phyloP scores from a whole-genome alignment of 2,329 filamentous ascomycete genomes.

The Colletotrichum tropicale region DNA sequence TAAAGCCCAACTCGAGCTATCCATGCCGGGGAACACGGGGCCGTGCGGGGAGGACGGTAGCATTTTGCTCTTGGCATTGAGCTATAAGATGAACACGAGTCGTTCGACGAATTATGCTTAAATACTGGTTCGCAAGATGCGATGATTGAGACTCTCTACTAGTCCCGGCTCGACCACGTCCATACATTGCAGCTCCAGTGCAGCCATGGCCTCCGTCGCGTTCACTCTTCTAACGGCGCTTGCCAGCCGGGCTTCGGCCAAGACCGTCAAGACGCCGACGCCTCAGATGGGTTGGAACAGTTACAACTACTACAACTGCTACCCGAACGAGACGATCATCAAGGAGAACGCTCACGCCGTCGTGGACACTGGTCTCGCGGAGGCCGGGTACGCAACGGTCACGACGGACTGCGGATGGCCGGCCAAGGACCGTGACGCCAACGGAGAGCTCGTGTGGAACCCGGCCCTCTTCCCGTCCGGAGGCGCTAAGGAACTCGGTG shows the following conservation, averaged over 20 bases:
- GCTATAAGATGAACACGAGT: not conserved
- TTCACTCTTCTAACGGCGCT: not conserved
- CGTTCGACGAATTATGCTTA: not conserved
- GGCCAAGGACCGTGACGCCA: slow-evolving; percentile 36
- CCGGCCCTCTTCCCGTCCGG: slow-evolving; percentile 53
- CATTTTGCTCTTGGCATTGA: not conserved
- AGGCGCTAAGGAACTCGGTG: slow-evolving; percentile 47
- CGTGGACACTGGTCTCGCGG: slow-evolving; percentile 53
- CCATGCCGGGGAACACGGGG: slow-evolving; percentile 6
- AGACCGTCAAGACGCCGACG: slow-evolving; percentile 29
- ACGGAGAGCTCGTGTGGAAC: slow-evolving; percentile 56
- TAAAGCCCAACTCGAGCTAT: not conserved
- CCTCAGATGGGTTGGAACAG: slow-evolving; percentile 62
- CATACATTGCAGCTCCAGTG: not conserved
- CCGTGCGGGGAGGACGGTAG: not conserved
- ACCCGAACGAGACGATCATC: slow-evolving; percentile 51
- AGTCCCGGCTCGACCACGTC: not conserved
- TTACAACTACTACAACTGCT: slow-evolving; percentile 61
- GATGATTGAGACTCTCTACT: not conserved
- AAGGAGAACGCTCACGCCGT: slow-evolving; percentile 57
- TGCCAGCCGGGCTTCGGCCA: slow-evolving; percentile 4
- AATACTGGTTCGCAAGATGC: not conserved
- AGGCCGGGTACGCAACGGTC: slow-evolving; percentile 60
- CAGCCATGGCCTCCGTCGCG: not conserved
- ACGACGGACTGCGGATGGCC: slow-evolving; percentile 66